These are phyloP conservation scores for Collybia mongolica DNA, from an alignment of 768 basidiomycete species.

Conservation along the genomic window DNA sequence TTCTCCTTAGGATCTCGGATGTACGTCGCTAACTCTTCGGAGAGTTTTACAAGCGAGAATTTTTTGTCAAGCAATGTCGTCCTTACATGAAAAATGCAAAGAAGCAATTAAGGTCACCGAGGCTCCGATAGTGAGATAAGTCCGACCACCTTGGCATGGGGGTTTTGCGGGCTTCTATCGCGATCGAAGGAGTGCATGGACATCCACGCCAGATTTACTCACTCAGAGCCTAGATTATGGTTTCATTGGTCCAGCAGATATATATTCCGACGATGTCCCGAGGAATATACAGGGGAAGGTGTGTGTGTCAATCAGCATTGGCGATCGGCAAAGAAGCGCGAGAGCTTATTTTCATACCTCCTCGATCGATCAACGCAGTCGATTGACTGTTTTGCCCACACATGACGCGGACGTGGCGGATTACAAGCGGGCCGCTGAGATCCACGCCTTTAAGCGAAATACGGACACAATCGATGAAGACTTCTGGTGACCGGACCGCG, in stretches of 20 bases:
- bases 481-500: too few species aligned
- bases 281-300: conserved; percentile 14
- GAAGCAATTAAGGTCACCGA: conserved; percentile 29
- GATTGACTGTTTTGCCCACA: neutral
- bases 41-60: neutral
- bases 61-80: neutral
- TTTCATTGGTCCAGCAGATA: conserved; percentile 4
- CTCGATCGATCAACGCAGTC: conserved; percentile 23
- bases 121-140: conserved; percentile 10
- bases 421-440: conserved; percentile 8
- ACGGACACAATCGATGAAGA: too few species aligned
- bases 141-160: conserved; percentile 24
- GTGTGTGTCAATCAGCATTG: conserved; percentile 1
- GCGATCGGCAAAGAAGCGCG: conserved; percentile 19
- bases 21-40: conserved; percentile 18
- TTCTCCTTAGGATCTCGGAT: conserved; percentile 3
- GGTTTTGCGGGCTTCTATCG: conserved; percentile 2
- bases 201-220: conserved; percentile 2
- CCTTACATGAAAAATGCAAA: conserved; percentile 12
- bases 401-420: conserved; percentile 5
- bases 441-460: too few species aligned
- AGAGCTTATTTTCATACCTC: conserved; percentile 30
- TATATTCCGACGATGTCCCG: conserved; percentile 24
- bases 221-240: neutral
- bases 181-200: conserved; percentile 5